These are phyloP conservation scores for Bothriochloa decipiens DNA, from an alignment of 176 grass and related monocot genomes.

Conservation along the genomic window DNA sequence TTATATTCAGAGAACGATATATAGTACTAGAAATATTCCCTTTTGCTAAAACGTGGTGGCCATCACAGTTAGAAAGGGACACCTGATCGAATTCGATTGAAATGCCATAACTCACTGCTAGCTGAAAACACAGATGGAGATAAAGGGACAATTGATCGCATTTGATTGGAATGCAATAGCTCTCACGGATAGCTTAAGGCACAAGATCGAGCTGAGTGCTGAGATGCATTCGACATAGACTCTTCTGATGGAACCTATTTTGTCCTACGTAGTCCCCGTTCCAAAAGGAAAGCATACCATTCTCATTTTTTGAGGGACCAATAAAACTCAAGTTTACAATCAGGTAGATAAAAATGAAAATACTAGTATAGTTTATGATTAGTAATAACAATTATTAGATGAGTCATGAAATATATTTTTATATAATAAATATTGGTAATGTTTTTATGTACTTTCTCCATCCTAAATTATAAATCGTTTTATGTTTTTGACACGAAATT, in stretches of 20 bases:
- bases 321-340: not conserved
- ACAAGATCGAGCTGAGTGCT: not conserved
- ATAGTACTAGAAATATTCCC: not conserved
- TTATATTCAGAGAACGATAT: not conserved
- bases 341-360: too few species aligned
- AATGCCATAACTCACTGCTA: not conserved
- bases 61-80: slow-evolving; percentile 1
- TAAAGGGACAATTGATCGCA: slow-evolving; percentile 30
- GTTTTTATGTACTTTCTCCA: too few species aligned
- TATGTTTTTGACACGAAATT: too few species aligned
- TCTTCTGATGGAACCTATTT: not conserved
- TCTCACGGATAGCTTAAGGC: not conserved
- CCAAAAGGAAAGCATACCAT: not conserved
- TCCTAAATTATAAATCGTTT: too few species aligned
- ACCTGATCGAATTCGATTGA: not conserved
- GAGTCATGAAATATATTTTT: not conserved
- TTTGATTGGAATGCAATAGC: slow-evolving; percentile 28
- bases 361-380: too few species aligned
- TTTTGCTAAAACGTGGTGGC: not conserved
- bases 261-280: not conserved
- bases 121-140: not conserved
- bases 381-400: not conserved
- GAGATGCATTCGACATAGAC: not conserved
- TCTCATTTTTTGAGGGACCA: not conserved
- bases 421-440: too few species aligned